Percentiles rank a stretch among this genome's conserved stretches.
Conservation (phyloP, 2,329 filamentous ascomycete species). For the Penicillium sp. region DNA sequence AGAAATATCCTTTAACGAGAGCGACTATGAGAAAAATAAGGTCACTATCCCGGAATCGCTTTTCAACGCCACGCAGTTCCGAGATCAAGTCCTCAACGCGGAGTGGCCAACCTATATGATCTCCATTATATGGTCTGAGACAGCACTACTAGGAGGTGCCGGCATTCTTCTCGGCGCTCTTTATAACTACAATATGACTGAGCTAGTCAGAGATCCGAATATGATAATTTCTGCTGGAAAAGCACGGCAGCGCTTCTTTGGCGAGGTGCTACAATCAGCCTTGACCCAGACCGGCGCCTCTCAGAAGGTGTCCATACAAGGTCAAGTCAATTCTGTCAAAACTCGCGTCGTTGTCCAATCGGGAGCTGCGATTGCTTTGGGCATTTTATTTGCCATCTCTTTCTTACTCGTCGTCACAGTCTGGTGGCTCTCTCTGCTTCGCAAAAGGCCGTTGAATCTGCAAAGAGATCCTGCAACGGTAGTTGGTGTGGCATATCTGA, state of each 20-base stretch:
- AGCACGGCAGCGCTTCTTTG: slow-evolving; percentile 18
- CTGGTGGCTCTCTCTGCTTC: slow-evolving; percentile 6
- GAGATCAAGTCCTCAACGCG: not conserved
- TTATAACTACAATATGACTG: slow-evolving; percentile 20
- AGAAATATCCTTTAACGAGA: slow-evolving; percentile 9
- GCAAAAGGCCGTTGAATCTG: slow-evolving; percentile 13
- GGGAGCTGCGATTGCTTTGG: slow-evolving; percentile 15
- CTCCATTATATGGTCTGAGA: slow-evolving; percentile 6
- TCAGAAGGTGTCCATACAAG: not conserved
- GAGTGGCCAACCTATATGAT: slow-evolving; percentile 19
- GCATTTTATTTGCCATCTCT: slow-evolving; percentile 9
- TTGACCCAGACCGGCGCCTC: slow-evolving; percentile 8
- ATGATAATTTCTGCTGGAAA: slow-evolving; percentile 4
- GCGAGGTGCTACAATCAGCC: slow-evolving; percentile 15
- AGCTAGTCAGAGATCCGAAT: slow-evolving; percentile 6
- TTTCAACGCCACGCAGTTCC: slow-evolving; percentile 9
- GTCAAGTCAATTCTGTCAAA: slow-evolving; percentile 1
- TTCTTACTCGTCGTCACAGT: slow-evolving; percentile 8
- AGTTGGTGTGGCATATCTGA: slow-evolving; percentile 3
- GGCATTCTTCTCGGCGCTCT: slow-evolving; percentile 18
- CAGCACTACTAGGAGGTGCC: slow-evolving; percentile 11
- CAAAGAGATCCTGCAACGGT: slow-evolving; percentile 8
- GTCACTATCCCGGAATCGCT: slow-evolving; percentile 6
- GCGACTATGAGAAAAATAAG: slow-evolving; percentile 11
- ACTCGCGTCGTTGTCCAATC: slow-evolving; percentile 11